A percentile compares a stretch with the other conserved stretches of the same genome.
phyloP scores from a whole-genome alignment of 345 rosid species.

The Fremontodendron californicum region DNA sequence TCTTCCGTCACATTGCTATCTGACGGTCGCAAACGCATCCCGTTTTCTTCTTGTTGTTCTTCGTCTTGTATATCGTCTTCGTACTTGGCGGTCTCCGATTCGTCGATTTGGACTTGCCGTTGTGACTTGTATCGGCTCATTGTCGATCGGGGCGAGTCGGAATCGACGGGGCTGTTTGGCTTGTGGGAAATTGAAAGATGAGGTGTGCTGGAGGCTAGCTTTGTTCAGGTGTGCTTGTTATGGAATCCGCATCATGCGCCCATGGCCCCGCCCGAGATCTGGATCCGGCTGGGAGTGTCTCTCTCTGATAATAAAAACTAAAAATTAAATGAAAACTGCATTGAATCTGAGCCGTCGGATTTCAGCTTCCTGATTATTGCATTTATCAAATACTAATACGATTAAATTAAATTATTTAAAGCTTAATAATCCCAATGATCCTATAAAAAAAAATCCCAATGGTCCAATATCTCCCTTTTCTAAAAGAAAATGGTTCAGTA shows the following conservation, averaged over 20 bases:
- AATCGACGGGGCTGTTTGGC: background rate
- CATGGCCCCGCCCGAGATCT: background rate
- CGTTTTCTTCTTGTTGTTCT: slow-evolving; percentile 29
- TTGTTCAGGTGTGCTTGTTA: background rate
- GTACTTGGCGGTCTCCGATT: slow-evolving; percentile 32
- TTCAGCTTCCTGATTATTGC: too few relatives aligned
- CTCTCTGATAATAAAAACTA: too few relatives aligned
- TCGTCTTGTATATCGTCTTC: slow-evolving; percentile 31
- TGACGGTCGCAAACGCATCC: slow-evolving; percentile 29
- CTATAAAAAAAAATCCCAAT: too few relatives aligned
- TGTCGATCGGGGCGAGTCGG: slow-evolving; percentile 20
- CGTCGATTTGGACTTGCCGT: slow-evolving; percentile 54
- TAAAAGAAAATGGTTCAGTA: too few relatives aligned
- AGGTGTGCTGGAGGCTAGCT: background rate
- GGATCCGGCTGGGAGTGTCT: too few relatives aligned
- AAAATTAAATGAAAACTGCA: too few relatives aligned
- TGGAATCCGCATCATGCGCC: background rate
- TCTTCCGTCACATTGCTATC: slow-evolving; percentile 50
- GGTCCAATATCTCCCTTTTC: too few relatives aligned
- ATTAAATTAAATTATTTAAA: too few relatives aligned
- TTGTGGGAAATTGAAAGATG: background rate
- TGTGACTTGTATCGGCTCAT: slow-evolving; percentile 38
- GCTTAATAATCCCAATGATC: too few relatives aligned
- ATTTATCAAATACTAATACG: too few relatives aligned
- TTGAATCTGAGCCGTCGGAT: too few relatives aligned